Conservation (phyloP, 345 rosid species). For the Mangifera indica region DNA sequence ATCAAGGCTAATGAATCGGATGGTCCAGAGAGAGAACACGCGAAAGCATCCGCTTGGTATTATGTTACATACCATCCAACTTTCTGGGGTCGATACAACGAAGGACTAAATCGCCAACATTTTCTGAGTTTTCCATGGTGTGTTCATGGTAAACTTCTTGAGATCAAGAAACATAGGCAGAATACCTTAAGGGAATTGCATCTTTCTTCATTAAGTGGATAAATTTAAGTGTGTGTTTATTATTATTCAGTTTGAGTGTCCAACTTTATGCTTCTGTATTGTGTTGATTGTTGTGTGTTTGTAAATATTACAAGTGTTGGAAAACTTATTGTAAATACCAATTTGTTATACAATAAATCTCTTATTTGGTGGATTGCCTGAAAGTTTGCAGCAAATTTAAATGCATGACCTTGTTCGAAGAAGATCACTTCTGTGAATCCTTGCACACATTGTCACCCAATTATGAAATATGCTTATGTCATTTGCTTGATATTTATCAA, state of each 20-base stretch:
- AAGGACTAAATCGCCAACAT: slow-evolving; percentile 22
- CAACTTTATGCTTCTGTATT: neutral
- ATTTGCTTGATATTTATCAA: too few relatives aligned
- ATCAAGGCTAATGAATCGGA: slow-evolving; percentile 6
- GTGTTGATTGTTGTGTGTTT: neutral
- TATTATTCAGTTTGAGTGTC: neutral
- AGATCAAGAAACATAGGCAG: slow-evolving; percentile 20
- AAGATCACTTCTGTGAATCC: too few relatives aligned
- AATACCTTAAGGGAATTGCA: neutral
- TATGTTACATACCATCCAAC: slow-evolving; percentile 40
- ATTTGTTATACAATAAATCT: neutral
- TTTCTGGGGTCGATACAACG: slow-evolving; percentile 29
- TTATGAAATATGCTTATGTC: too few relatives aligned
- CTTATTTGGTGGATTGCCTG: too few relatives aligned
- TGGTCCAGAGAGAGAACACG: slow-evolving; percentile 19
- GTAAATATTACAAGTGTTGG: neutral
- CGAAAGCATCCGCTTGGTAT: slow-evolving; percentile 56
- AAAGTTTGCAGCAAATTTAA: too few relatives aligned
- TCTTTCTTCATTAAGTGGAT: neutral
- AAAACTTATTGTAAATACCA: too few relatives aligned
- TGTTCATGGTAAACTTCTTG: slow-evolving; percentile 30
- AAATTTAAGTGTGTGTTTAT: neutral
- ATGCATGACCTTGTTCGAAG: too few relatives aligned
- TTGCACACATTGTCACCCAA: too few relatives aligned
- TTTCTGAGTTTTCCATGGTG: slow-evolving; percentile 47